Evolutionary conservation across 2,329 filamentous ascomycete species (phyloP).

Genomic region (Chaetomium olivaceum): DNA sequence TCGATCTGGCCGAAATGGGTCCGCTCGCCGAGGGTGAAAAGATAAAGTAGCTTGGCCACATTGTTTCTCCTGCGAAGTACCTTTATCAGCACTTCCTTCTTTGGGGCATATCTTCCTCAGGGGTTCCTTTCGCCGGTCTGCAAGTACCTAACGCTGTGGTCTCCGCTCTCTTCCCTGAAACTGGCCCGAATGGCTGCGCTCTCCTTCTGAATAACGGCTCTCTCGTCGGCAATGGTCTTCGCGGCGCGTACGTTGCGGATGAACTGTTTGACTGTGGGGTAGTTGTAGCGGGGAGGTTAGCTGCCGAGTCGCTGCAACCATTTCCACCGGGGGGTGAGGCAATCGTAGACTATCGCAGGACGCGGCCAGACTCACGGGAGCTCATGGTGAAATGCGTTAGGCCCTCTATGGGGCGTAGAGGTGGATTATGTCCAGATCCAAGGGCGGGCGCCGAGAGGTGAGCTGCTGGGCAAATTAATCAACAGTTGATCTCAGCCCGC

Average conservation of each 20-base stretch:
- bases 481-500: constrained; percentile 20
- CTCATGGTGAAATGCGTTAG: constrained; percentile 31
- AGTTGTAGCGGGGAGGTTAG: constrained; percentile 26
- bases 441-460: constrained; percentile 9
- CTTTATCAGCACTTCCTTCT: constrained; percentile 28
- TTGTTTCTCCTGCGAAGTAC: constrained; percentile 77
- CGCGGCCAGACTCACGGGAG: constrained; percentile 35
- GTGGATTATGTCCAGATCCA: constrained; percentile 24
- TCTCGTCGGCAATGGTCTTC: constrained; percentile 98
- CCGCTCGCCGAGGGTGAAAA: constrained; percentile 94
- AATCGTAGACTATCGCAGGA: neutral
- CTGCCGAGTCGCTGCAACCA: neutral
- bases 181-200: constrained; percentile 96
- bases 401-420: constrained; percentile 33
- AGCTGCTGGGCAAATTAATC: constrained; percentile 17
- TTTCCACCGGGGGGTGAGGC: neutral
- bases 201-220: constrained; percentile 97
- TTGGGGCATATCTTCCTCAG: constrained; percentile 1
- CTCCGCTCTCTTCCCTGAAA: constrained; percentile 94
- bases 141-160: constrained; percentile 82
- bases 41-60: constrained; percentile 95
- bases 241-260: constrained; percentile 98
- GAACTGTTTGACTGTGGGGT: constrained; percentile 87
- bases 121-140: constrained; percentile 11
- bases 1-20: constrained; percentile 99